Conservation (phyloP, 768 basidiomycete species). For the Neoboletus magnificus region DNA sequence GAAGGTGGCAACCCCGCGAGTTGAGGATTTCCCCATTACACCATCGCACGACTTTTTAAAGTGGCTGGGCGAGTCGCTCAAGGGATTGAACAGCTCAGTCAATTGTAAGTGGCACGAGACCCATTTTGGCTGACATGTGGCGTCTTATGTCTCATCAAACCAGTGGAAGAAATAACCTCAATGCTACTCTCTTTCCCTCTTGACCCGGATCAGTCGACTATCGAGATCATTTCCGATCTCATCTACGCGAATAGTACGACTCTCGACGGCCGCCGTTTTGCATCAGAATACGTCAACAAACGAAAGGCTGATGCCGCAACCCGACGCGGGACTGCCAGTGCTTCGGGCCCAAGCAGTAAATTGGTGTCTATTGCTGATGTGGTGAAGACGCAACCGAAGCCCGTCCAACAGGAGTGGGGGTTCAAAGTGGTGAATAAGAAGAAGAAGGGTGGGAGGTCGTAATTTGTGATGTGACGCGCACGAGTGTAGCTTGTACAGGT, state of each 20-base stretch:
- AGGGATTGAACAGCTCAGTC: constrained; percentile 58
- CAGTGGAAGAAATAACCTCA: constrained; percentile 94
- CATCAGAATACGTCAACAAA: constrained; percentile 83
- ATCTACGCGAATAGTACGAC: constrained; percentile 95
- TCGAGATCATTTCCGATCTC: constrained; percentile 92
- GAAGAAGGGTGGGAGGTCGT: constrained; percentile 74
- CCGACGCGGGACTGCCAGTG: constrained; percentile 45
- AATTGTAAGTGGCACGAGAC: constrained; percentile 42
- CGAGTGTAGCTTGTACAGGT: constrained; percentile 15
- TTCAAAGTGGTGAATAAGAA: constrained; percentile 97
- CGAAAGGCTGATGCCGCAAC: constrained; percentile 78
- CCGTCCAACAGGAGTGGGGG: constrained; percentile 74
- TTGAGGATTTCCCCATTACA: constrained; percentile 60
- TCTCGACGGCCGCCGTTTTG: constrained; percentile 92
- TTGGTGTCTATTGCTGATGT: constrained; percentile 81
- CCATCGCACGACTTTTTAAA: constrained; percentile 90
- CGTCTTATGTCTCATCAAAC: constrained; percentile 19
- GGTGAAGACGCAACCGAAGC: constrained; percentile 83
- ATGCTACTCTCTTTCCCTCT: constrained; percentile 95
- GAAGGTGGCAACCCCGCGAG: constrained; percentile 34
- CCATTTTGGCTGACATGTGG: neutral
- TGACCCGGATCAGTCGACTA: constrained; percentile 76
- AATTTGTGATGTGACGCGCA: constrained; percentile 11
- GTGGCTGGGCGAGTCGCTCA: constrained; percentile 85
- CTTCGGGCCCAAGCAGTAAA: constrained; percentile 39